Evolutionary conservation across 2,329 filamentous ascomycete genomes (phyloP).

Genomic region (Ceratocystiopsis minuta): DNA sequence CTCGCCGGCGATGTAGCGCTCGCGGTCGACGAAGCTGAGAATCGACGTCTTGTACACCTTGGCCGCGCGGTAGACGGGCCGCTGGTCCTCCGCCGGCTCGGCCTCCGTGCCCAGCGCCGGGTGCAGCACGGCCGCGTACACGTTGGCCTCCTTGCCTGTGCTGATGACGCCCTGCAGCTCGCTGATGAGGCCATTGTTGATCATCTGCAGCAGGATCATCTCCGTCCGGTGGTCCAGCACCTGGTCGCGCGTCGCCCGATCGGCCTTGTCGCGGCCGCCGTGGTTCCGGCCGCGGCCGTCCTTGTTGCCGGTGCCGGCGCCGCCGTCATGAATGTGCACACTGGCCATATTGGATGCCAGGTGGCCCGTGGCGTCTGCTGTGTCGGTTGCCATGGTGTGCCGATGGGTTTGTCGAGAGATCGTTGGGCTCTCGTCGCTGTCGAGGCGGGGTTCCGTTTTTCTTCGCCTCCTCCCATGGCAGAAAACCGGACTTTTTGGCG

Average conservation of each 20-base stretch:
- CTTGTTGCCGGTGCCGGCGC: conserved; percentile 5
- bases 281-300: conserved; percentile 1
- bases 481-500: too few relatives aligned
- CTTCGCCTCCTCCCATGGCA: too few relatives aligned
- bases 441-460: neutral
- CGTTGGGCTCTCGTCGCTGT: too few relatives aligned
- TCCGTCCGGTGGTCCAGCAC: conserved; percentile 86
- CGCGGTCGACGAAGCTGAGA: conserved; percentile 91
- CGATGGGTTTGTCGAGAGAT: too few relatives aligned
- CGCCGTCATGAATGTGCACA: conserved; percentile 7
- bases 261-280: conserved; percentile 49
- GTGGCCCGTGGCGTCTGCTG: conserved; percentile 1
- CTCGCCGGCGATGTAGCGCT: conserved; percentile 89
- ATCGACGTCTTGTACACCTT: conserved; percentile 99
- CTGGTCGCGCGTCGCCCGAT: conserved; percentile 85
- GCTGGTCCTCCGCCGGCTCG: conserved; percentile 18
- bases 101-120: conserved; percentile 18
- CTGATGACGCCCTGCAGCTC: conserved; percentile 92
- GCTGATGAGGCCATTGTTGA: conserved; percentile 75
- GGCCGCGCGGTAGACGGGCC: conserved; percentile 61
- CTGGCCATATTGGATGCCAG: conserved; percentile 4
- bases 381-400: conserved; percentile 3
- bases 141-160: conserved; percentile 95
- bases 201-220: conserved; percentile 91
- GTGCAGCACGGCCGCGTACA: conserved; percentile 70